A percentile compares a stretch with the other conserved stretches of the same genome.
Evolutionary conservation across 192 early-diverging fungal genomes (phyloP).

Genomic region (Coemansia sp.): DNA sequence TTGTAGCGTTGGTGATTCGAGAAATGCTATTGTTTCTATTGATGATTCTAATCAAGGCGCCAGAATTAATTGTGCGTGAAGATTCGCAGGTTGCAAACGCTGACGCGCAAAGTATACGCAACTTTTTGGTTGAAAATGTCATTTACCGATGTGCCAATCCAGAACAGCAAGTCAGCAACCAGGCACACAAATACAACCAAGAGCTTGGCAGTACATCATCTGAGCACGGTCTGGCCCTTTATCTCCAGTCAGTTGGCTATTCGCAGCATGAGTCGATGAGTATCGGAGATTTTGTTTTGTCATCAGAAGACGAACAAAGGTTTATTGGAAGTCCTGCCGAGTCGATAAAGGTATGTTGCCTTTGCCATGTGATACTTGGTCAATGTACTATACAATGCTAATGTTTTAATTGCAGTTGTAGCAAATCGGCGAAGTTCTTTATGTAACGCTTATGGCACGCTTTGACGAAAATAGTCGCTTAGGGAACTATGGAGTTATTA

Average conservation of each 20-base stretch:
- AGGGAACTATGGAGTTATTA: background rate
- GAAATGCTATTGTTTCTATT: conserved; percentile 17
- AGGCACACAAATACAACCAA: conserved; percentile 22
- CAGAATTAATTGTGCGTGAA: conserved; percentile 25
- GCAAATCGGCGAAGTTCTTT: conserved; percentile 42
- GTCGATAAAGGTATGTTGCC: conserved; percentile 24
- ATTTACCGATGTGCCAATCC: conserved; percentile 25
- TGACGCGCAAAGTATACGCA: conserved; percentile 14
- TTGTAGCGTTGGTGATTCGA: conserved; percentile 26
- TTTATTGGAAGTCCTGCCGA: conserved; percentile 4
- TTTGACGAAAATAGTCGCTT: conserved; percentile 32
- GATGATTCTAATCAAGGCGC: conserved; percentile 17
- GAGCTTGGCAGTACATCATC: conserved; percentile 8
- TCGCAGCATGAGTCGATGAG: conserved; percentile 3
- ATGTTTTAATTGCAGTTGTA: conserved; percentile 4
- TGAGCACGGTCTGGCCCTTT: conserved; percentile 7
- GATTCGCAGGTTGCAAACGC: conserved; percentile 7
- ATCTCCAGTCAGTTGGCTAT: conserved; percentile 7
- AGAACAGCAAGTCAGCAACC: background rate
- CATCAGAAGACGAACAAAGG: conserved; percentile 12
- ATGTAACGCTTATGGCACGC: conserved; percentile 22
- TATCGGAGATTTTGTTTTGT: conserved; percentile 17
- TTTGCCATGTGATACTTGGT: too few relatives aligned
- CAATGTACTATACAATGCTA: too few relatives aligned
- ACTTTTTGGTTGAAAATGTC: conserved; percentile 44